A percentile compares a stretch with the other conserved stretches of the same genome.
Conservation (phyloP, 176 grass and related monocot species). For the Microstegium vimineum region DNA sequence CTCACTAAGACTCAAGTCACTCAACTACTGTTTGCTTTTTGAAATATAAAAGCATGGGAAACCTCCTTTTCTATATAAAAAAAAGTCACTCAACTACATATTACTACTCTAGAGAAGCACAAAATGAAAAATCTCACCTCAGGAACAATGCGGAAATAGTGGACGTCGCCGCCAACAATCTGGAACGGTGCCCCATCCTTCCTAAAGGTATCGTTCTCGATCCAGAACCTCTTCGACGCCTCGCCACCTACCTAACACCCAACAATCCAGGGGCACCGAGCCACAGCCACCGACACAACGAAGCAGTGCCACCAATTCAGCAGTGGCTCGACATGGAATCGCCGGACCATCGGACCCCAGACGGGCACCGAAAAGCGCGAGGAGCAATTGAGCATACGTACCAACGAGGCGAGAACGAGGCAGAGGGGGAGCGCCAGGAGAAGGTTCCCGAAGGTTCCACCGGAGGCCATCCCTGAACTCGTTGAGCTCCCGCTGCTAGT, state of each 20-base stretch:
- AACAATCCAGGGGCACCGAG: neutral
- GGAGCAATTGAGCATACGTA: neutral
- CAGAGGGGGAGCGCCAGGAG: constrained; percentile 23
- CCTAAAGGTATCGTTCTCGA: constrained; percentile 74
- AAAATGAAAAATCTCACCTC: constrained; percentile 42
- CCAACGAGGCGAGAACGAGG: constrained; percentile 27
- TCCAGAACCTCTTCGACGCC: constrained; percentile 55
- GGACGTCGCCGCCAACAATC: constrained; percentile 87
- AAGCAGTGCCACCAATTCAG: neutral
- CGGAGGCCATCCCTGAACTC: constrained; percentile 22
- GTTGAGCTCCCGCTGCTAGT: neutral
- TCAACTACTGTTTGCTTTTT: too few species aligned
- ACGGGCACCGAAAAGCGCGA: neutral
- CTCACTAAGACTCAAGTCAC: neutral
- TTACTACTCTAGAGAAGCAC: neutral
- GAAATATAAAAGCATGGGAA: too few species aligned
- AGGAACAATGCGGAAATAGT: constrained; percentile 94
- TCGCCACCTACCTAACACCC: neutral
- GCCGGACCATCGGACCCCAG: neutral
- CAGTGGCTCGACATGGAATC: neutral
- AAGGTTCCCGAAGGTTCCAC: constrained; percentile 13
- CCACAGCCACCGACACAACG: neutral
- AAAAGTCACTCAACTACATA: too few species aligned
- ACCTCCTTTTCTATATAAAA: too few species aligned
- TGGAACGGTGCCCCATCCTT: constrained; percentile 70